phyloP scores from a whole-genome alignment of 257 asterid species.

The Penstemon eatonii region DNA sequence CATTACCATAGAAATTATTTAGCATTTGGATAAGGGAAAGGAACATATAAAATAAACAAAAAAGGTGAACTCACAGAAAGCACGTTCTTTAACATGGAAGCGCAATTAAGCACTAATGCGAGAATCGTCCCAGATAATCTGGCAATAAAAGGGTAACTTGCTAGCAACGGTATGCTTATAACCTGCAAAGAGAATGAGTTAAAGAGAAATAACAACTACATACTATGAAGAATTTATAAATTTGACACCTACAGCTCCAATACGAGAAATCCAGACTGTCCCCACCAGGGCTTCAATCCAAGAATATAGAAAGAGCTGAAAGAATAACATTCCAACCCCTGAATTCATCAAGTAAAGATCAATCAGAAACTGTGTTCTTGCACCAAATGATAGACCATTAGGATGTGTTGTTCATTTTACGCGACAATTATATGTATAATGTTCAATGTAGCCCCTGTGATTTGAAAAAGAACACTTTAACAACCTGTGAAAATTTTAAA shows the following conservation, averaged over 20 bases:
- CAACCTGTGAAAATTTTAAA: too few species aligned
- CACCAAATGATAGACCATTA: too few species aligned
- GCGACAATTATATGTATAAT: too few species aligned
- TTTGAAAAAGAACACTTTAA: too few species aligned
- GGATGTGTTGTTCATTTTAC: too few species aligned
- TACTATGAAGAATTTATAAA: conserved; percentile 1
- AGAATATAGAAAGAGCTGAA: conserved; percentile 70
- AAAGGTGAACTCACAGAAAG: conserved; percentile 56
- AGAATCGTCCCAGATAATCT: conserved; percentile 56
- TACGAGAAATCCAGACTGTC: conserved; percentile 58
- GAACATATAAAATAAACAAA: not conserved
- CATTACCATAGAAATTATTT: not conserved
- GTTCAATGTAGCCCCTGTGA: too few species aligned
- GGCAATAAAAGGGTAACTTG: conserved; percentile 74
- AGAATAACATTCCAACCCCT: conserved; percentile 73
- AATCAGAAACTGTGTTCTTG: not conserved
- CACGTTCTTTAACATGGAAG: conserved; percentile 66
- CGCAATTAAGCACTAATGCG: conserved; percentile 51
- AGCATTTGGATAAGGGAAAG: not conserved
- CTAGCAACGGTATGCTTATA: conserved; percentile 59
- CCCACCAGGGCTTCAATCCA: conserved; percentile 58
- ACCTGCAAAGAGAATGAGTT: conserved; percentile 41
- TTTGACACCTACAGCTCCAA: conserved; percentile 56
- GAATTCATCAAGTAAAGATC: conserved; percentile 24
- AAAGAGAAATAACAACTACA: not conserved